Conservation (phyloP, 257 asterid species). For the Ehretia macrophylla region DNA sequence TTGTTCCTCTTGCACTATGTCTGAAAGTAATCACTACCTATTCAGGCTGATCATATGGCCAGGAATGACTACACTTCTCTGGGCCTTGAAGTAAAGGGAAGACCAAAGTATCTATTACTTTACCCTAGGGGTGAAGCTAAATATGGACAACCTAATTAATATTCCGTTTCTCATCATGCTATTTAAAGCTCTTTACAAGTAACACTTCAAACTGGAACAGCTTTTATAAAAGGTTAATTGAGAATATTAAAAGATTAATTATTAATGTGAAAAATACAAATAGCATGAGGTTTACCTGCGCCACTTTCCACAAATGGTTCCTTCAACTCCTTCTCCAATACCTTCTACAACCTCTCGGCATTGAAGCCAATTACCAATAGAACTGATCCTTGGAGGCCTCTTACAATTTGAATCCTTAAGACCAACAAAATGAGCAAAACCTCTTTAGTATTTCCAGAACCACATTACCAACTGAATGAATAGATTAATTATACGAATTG, state of each 20-base stretch:
- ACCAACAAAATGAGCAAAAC: conserved; percentile 18
- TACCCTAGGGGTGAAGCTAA: too few relatives aligned
- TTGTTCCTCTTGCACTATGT: too few relatives aligned
- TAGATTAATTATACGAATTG: conserved; percentile 15
- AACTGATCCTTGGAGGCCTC: conserved; percentile 29
- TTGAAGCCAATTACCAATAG: conserved; percentile 88
- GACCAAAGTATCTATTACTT: too few relatives aligned
- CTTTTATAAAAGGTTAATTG: too few relatives aligned
- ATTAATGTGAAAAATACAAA: background rate
- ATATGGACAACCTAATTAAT: too few relatives aligned
- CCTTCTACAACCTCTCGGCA: conserved; percentile 63
- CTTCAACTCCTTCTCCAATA: conserved; percentile 52
- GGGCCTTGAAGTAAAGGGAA: too few relatives aligned
- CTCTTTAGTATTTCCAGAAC: conserved; percentile 8
- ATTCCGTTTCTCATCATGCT: too few relatives aligned
- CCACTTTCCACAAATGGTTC: conserved; percentile 79
- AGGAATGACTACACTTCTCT: too few relatives aligned
- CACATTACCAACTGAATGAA: conserved; percentile 10
- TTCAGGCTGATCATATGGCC: too few relatives aligned
- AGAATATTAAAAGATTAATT: background rate
- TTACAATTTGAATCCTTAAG: conserved; percentile 35
- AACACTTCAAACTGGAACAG: too few relatives aligned
- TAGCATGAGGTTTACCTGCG: conserved; percentile 57
- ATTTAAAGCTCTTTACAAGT: too few relatives aligned
- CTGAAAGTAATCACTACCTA: too few relatives aligned